These are phyloP conservation scores for Leptosphaerulina australis DNA, from an alignment of 2,329 filamentous ascomycete species.

Conservation along the genomic window DNA sequence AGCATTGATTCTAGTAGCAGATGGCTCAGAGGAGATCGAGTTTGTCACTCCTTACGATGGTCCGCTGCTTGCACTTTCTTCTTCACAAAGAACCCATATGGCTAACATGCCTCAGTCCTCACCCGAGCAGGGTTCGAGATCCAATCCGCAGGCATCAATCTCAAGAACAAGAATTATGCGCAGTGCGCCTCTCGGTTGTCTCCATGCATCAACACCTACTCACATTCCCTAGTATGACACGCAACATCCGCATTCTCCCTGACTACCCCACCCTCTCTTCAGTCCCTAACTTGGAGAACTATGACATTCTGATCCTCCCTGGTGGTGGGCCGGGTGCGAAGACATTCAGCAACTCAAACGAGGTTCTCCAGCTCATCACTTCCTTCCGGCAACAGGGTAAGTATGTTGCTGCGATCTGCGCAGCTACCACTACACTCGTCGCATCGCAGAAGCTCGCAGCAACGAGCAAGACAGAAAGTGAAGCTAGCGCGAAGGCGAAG, in stretches of 20 bases:
- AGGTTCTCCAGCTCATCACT: conserved; percentile 39
- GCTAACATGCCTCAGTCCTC: conserved; percentile 35
- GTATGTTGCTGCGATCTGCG: conserved; percentile 47
- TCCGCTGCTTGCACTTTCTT: conserved; percentile 18
- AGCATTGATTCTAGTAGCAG: conserved; percentile 48
- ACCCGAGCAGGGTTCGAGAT: conserved; percentile 49
- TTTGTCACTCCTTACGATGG: conserved; percentile 51
- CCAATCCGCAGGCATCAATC: conserved; percentile 43
- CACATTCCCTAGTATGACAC: conserved; percentile 40
- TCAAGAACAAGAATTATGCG: conserved; percentile 40
- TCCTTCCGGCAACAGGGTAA: conserved; percentile 40
- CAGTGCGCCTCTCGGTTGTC: conserved; percentile 30
- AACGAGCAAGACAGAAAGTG: conserved; percentile 13
- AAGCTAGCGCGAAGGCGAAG: conserved; percentile 20
- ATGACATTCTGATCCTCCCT: conserved; percentile 47
- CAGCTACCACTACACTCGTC: conserved; percentile 48
- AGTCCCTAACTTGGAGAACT: conserved; percentile 21
- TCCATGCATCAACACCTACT: neutral
- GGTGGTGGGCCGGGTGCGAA: conserved; percentile 48
- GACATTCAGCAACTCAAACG: conserved; percentile 35
- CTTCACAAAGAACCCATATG: neutral
- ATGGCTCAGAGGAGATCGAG: conserved; percentile 51
- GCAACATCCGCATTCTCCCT: conserved; percentile 47
- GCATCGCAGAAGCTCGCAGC: conserved; percentile 25
- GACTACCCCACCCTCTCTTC: conserved; percentile 36